phyloP scores from a whole-genome alignment of 768 basidiomycete genomes.

The Fomitopsis serialis region DNA sequence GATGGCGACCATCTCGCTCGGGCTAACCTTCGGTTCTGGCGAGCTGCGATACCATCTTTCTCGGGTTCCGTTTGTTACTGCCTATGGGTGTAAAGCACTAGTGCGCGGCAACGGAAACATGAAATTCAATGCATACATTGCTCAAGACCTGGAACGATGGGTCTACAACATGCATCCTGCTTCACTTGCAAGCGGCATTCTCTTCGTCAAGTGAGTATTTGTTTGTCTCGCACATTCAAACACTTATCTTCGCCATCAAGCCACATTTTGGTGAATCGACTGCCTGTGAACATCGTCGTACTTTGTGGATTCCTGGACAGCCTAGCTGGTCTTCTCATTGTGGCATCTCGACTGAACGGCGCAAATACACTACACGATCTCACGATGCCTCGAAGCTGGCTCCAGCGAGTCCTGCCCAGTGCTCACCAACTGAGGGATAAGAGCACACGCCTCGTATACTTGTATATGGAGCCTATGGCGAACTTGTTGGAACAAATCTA shows the following conservation, averaged over 20 bases:
- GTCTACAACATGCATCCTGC: background rate
- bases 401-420: background rate
- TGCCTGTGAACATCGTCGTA: conserved; percentile 41
- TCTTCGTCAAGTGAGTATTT: conserved; percentile 31
- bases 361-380: conserved; percentile 34
- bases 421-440: background rate
- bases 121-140: too few species aligned
- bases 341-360: conserved; percentile 26
- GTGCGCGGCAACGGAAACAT: conserved; percentile 1
- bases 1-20: conserved; percentile 31
- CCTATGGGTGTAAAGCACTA: conserved; percentile 12
- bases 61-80: conserved; percentile 18
- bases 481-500: conserved; percentile 11
- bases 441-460: background rate
- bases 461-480: conserved; percentile 7
- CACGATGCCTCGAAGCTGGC: conserved; percentile 52
- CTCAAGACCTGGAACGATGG: conserved; percentile 21
- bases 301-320: conserved; percentile 49
- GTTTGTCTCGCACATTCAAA: too few species aligned
- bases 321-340: conserved; percentile 35
- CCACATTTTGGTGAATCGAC: conserved; percentile 32
- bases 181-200: conserved; percentile 27
- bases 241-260: too few species aligned
- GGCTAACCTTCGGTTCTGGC: conserved; percentile 32
- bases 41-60: conserved; percentile 30